Evolutionary conservation across 345 rosid genomes (phyloP).

Genomic region (Gynandropsis gynandra): DNA sequence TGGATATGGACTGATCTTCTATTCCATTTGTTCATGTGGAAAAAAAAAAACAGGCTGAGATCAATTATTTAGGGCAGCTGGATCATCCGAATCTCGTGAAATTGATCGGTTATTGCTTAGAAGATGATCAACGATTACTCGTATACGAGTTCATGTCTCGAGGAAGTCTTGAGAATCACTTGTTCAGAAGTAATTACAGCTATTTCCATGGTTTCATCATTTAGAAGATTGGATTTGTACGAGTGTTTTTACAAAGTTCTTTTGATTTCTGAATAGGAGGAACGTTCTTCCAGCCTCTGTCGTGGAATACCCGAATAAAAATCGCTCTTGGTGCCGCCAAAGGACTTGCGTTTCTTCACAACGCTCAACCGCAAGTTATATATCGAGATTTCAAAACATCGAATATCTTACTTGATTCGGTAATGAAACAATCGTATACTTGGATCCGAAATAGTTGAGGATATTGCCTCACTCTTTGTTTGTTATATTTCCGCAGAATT

Average conservation of each 20-base stretch:
- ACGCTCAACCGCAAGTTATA: slow-evolving; percentile 81
- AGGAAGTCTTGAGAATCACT: slow-evolving; percentile 94
- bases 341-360: slow-evolving; percentile 73
- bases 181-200: slow-evolving; percentile 55
- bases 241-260: too few species aligned
- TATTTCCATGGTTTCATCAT: not conserved
- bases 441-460: not conserved
- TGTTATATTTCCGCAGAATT: slow-evolving; percentile 38
- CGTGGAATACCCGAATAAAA: slow-evolving; percentile 65
- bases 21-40: not conserved
- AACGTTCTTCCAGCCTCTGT: slow-evolving; percentile 55
- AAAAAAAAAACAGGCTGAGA: slow-evolving; percentile 66
- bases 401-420: slow-evolving; percentile 89
- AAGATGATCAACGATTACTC: slow-evolving; percentile 88
- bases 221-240: too few species aligned
- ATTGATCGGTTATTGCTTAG: slow-evolving; percentile 84
- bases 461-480: not conserved
- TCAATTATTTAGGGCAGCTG: slow-evolving; percentile 78
- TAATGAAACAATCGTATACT: slow-evolving; percentile 22
- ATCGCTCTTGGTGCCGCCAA: slow-evolving; percentile 72
- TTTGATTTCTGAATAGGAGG: slow-evolving; percentile 32
- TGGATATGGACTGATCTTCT: not conserved
- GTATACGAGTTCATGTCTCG: slow-evolving; percentile 92
- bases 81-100: slow-evolving; percentile 89
- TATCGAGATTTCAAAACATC: slow-evolving; percentile 98